Evolutionary conservation across 345 rosid genomes (phyloP), one percentile per base, ranked within the genome.

Genomic region (Pistacia integerrima): DNA sequence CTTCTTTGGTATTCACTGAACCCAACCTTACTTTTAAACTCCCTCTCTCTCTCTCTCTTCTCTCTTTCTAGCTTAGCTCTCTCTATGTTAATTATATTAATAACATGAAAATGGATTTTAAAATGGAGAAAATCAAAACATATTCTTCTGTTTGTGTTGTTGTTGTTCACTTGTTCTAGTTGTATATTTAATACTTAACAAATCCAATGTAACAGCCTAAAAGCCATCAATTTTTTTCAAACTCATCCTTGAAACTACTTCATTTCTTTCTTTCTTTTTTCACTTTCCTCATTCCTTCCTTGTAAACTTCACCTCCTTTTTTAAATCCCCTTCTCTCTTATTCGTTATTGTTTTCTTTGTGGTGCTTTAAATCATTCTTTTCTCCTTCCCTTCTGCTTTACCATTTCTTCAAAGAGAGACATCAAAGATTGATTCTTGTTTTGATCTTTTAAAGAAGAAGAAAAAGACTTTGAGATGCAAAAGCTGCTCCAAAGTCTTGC

Each of bases 1-100:
- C 77, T 12, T 35, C 17, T 68, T 59, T 41, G 25, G 28, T 57
- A 17, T 82, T 74, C 84, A 80, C 83, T 78, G 78, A 81, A 79
- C 82, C 78, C 61, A 63, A 59, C 77, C 65, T 13, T 17, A 20
- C 20, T 54, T 54, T 18, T 16, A 16, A 16, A 51, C 55, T 2
- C 17, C 55, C 17, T 52, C 3, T 52, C 17, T 52, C 18, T 54
- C 18, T 7, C 22, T 10, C 12, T 46, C 33, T 6, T 28, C 8
- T 38, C 14, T 35, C 41, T 48, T 22, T 58, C 56, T 14, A 18
- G n/a, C 36, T 38, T 52, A 63, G 33, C 64, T 54, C 57, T 54
- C n/a, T 54, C 7, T 14, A 16, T 54, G 18, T 13, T 16, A 3
- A n/a, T n/a, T 35, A 36, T 30, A 73, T 62, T 33, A 49, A 62